phyloP scores from a whole-genome alignment of 805 yeast genomes.

The Kockiozyma suomiensis region DNA sequence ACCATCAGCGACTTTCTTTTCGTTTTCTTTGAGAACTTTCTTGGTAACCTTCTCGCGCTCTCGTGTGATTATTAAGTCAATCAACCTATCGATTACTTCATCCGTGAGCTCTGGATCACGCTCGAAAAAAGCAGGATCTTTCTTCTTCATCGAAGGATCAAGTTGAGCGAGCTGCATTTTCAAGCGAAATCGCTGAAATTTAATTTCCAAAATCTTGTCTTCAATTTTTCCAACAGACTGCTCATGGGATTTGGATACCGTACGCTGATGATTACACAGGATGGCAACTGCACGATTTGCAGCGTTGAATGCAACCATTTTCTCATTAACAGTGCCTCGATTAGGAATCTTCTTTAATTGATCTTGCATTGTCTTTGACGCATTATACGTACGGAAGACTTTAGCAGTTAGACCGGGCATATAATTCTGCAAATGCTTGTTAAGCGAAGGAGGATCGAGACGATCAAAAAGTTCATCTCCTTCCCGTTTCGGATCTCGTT shows the following conservation, averaged over 20 bases:
- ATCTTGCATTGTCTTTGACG: constrained; percentile 95
- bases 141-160: constrained; percentile 56
- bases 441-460: constrained; percentile 77
- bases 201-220: constrained; percentile 75
- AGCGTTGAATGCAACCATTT: constrained; percentile 84
- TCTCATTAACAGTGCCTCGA: constrained; percentile 85
- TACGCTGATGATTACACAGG: constrained; percentile 94
- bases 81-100: constrained; percentile 64
- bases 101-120: constrained; percentile 68
- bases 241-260: constrained; percentile 84
- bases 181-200: constrained; percentile 78
- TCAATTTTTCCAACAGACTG: constrained; percentile 75
- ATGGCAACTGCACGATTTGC: constrained; percentile 96
- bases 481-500: constrained; percentile 82
- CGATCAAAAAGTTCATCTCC: constrained; percentile 94
- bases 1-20: constrained; percentile 61
- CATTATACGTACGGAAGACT: constrained; percentile 96
- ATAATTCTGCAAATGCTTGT: constrained; percentile 83
- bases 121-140: constrained; percentile 60
- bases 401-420: constrained; percentile 95
- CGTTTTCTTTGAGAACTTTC: constrained; percentile 76
- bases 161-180: constrained; percentile 70
- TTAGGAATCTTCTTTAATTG: constrained; percentile 83
- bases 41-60: constrained; percentile 66
- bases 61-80: constrained; percentile 57